A percentile compares a stretch with the other conserved stretches of the same genome.
These are phyloP conservation scores for Colletotrichum spinosum DNA, from an alignment of 2,329 filamentous ascomycete species.

Conservation along the genomic window DNA sequence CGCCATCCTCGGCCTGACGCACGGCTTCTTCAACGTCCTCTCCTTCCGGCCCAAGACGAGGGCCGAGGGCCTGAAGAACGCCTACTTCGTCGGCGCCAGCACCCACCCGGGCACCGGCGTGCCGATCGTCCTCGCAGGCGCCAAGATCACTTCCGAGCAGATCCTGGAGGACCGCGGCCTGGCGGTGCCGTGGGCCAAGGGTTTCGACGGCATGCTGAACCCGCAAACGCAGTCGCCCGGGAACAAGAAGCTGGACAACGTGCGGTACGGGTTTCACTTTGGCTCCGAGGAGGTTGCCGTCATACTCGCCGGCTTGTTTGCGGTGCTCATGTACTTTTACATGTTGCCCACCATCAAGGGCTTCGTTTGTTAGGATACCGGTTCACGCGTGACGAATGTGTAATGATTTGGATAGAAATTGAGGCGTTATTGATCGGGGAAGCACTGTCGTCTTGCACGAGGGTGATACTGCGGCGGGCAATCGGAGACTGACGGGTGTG, in stretches of 20 bases:
- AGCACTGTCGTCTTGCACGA: no score
- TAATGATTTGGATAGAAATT: not conserved
- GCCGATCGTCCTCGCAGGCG: constrained; percentile 77
- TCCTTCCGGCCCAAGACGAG: constrained; percentile 72
- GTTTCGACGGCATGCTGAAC: constrained; percentile 25
- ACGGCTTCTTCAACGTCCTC: constrained; percentile 80
- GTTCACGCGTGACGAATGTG: not conserved
- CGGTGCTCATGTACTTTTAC: constrained; percentile 7
- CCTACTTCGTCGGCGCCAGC: constrained; percentile 81
- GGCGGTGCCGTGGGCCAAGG: constrained; percentile 44
- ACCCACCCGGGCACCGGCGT: constrained; percentile 83
- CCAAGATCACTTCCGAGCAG: constrained; percentile 67
- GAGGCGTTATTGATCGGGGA: not conserved
- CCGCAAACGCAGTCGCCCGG: constrained; percentile 16
- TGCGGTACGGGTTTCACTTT: constrained; percentile 34
- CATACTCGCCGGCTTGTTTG: constrained; percentile 3
- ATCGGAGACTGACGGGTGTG: no score
- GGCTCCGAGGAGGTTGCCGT: constrained; percentile 37
- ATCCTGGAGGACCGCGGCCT: constrained; percentile 50
- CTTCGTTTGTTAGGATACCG: not conserved
- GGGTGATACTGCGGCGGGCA: no score
- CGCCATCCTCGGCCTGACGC: constrained; percentile 77
- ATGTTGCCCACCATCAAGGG: constrained; percentile 15
- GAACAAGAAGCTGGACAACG: constrained; percentile 27
- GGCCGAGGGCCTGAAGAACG: constrained; percentile 58